Conservation (phyloP, 371 early-diverging fungal species). For the Syncephalastrum racemosum region DNA sequence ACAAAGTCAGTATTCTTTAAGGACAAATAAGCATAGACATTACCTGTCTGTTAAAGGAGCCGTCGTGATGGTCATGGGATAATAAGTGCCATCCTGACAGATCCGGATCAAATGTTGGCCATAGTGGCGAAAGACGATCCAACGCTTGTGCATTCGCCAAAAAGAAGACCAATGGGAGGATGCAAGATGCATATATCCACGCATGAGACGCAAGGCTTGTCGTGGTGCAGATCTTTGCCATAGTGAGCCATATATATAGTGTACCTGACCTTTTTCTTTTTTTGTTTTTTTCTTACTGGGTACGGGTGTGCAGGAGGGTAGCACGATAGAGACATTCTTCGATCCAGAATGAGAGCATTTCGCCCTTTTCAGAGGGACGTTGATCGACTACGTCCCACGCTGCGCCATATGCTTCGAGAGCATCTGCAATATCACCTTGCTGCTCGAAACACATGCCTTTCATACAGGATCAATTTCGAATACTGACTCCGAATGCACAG, state of each 20-base stretch:
- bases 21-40: no score
- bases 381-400: constrained; percentile 45
- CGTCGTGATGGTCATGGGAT: constrained; percentile 10
- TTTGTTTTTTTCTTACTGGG: no score
- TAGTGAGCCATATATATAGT: neutral
- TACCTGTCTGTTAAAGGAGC: no score
- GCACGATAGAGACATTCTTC: constrained; percentile 71
- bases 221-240: constrained; percentile 10
- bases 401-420: constrained; percentile 53
- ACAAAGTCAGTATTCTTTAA: no score
- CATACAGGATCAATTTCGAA: neutral
- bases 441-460: constrained; percentile 54
- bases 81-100: constrained; percentile 29
- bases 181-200: constrained; percentile 29
- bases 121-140: constrained; percentile 45
- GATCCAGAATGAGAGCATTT: constrained; percentile 61
- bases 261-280: no score
- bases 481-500: neutral
- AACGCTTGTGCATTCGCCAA: constrained; percentile 50
- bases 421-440: constrained; percentile 44
- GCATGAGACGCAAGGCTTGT: constrained; percentile 26
- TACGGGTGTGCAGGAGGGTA: constrained; percentile 30
- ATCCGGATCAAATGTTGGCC: constrained; percentile 32
- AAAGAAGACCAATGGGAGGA: constrained; percentile 39
- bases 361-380: constrained; percentile 49